Evolutionary conservation across 495 filamentous ascomycete species (phyloP).

Genomic region (Clohesyomyces aquaticus): DNA sequence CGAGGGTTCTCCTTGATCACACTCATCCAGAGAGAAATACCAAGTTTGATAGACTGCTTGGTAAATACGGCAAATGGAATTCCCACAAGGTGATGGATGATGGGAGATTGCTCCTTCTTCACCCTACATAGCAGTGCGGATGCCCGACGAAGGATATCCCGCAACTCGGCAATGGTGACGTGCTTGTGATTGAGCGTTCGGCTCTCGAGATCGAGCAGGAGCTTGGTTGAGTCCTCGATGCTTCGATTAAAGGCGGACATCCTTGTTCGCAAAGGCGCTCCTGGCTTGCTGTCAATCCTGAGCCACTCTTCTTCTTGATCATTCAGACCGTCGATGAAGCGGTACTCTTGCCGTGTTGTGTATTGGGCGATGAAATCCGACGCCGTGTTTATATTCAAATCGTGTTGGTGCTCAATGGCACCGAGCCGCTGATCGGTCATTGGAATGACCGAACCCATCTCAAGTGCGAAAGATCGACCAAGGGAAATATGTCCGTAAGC

Average conservation of each 20-base stretch:
- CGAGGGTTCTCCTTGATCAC: conserved; percentile 94
- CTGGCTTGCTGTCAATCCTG: conserved; percentile 52
- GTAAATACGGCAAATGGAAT: conserved; percentile 92
- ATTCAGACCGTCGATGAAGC: conserved; percentile 71
- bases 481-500: conserved; percentile 86
- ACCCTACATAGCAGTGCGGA: conserved; percentile 81
- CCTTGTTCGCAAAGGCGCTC: not conserved
- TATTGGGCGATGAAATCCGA: conserved; percentile 97
- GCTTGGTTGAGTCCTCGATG: conserved; percentile 55
- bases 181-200: conserved; percentile 66
- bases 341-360: conserved; percentile 93
- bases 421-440: conserved; percentile 82
- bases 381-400: conserved; percentile 78
- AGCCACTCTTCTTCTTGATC: conserved; percentile 66
- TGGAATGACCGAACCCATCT: conserved; percentile 88
- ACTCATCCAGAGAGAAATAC: conserved; percentile 92
- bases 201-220: conserved; percentile 68
- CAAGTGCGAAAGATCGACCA: conserved; percentile 91
- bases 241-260: conserved; percentile 47
- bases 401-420: conserved; percentile 71
- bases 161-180: conserved; percentile 73
- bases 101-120: conserved; percentile 69
- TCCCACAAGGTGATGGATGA: conserved; percentile 81
- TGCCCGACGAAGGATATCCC: conserved; percentile 78
- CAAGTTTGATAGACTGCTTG: conserved; percentile 92